A percentile compares a stretch with the other conserved stretches of the same genome.
These are phyloP conservation scores for Phytophthora capsici DNA, from an alignment of 352 stramenopile genomes.

Conservation along the genomic window DNA sequence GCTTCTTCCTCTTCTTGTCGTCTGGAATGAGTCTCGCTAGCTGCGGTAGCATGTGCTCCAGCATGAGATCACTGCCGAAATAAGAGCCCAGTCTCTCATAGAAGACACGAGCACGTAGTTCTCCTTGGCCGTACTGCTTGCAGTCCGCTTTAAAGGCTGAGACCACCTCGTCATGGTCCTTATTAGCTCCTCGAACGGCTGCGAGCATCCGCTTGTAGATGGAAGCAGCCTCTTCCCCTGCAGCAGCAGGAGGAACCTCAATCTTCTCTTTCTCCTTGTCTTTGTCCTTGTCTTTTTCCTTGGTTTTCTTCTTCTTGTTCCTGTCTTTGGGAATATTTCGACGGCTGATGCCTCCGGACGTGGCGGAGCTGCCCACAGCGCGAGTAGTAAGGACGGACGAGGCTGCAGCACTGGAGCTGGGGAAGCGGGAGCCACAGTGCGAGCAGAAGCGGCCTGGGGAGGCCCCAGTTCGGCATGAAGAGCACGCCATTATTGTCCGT, in stretches of 20 bases:
- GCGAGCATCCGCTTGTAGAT: constrained; percentile 88
- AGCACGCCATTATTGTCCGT: constrained; percentile 37
- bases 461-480: constrained; percentile 44
- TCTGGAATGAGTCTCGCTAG: constrained; percentile 80
- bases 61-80: constrained; percentile 77
- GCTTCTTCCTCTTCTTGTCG: constrained; percentile 76
- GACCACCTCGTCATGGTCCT: constrained; percentile 74
- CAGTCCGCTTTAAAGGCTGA: constrained; percentile 82
- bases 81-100: constrained; percentile 62
- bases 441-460: constrained; percentile 50
- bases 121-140: constrained; percentile 74
- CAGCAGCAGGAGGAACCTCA: constrained; percentile 61
- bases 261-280: constrained; percentile 30
- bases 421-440: constrained; percentile 54
- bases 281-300: constrained; percentile 27
- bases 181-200: constrained; percentile 76
- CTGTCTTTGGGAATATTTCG: constrained; percentile 24
- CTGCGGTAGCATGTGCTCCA: constrained; percentile 83
- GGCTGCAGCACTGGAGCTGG: neutral
- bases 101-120: constrained; percentile 69
- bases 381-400: constrained; percentile 12
- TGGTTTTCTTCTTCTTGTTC: constrained; percentile 36
- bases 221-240: constrained; percentile 68
- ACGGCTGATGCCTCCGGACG: constrained; percentile 19
- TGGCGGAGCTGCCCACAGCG: constrained; percentile 28